Percentiles rank a stretch among this genome's conserved stretches.
phyloP scores from a whole-genome alignment of 768 basidiomycete species.

The Pleurotus pulmonarius region DNA sequence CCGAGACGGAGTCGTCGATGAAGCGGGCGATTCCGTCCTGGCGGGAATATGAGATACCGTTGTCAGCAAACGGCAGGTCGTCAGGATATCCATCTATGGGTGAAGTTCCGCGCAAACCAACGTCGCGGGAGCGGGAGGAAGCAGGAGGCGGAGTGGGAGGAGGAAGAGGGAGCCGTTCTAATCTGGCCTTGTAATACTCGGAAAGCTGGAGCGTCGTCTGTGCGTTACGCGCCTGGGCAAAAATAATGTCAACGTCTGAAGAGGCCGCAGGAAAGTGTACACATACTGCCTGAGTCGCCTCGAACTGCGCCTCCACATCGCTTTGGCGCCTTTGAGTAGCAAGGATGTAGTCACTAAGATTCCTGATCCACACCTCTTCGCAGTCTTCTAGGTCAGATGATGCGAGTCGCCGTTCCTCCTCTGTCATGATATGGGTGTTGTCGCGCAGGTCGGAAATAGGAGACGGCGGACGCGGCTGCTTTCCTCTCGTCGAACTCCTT shows the following conservation, averaged over 20 bases:
- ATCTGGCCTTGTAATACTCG: slow-evolving; percentile 50
- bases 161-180: slow-evolving; percentile 40
- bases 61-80: slow-evolving; percentile 2
- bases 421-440: slow-evolving; percentile 23
- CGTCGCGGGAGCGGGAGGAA: slow-evolving; percentile 15
- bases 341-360: slow-evolving; percentile 63
- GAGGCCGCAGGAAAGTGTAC: neutral
- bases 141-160: slow-evolving; percentile 27
- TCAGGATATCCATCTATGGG: neutral
- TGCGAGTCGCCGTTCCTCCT: slow-evolving; percentile 42
- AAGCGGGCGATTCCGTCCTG: neutral
- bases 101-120: slow-evolving; percentile 10
- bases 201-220: slow-evolving; percentile 57
- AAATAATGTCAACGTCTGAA: neutral
- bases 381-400: slow-evolving; percentile 85
- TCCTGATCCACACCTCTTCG: slow-evolving; percentile 70
- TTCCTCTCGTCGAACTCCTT: slow-evolving; percentile 36
- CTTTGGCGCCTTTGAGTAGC: slow-evolving; percentile 72
- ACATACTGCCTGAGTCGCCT: slow-evolving; percentile 48
- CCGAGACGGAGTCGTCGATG: slow-evolving; percentile 1
- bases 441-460: slow-evolving; percentile 20
- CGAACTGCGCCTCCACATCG: slow-evolving; percentile 73
- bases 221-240: slow-evolving; percentile 65
- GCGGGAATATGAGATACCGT: slow-evolving; percentile 1
- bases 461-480: slow-evolving; percentile 26